These are phyloP conservation scores for Pseudogymnoascus sp. DNA, from an alignment of 2,329 filamentous ascomycete genomes.

Conservation along the genomic window DNA sequence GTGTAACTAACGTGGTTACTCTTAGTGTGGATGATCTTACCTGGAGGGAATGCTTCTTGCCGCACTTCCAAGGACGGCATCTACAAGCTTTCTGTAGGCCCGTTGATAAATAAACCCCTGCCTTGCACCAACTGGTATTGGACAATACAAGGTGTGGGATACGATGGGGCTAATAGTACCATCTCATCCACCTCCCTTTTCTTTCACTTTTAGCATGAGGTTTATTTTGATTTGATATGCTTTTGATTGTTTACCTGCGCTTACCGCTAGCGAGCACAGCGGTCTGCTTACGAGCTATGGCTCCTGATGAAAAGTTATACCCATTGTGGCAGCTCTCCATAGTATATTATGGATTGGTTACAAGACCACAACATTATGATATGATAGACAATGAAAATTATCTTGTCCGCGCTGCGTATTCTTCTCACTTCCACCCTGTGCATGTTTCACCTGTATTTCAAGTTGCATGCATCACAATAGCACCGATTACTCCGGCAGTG, in stretches of 20 bases:
- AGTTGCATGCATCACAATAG: not conserved
- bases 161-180: not conserved
- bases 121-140: not conserved
- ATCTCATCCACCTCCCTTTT: not conserved
- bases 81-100: constrained; percentile 21
- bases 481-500: not conserved
- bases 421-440: not conserved
- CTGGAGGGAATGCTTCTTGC: constrained; percentile 26
- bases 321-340: not conserved
- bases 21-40: constrained; percentile 22
- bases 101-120: not conserved
- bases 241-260: not conserved
- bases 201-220: not conserved
- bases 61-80: constrained; percentile 20
- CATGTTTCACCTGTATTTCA: not conserved
- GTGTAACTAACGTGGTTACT: not conserved
- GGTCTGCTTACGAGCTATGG: not conserved
- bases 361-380: not conserved
- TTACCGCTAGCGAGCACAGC: not conserved
- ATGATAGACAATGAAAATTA: not conserved
- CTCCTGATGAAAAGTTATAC: not conserved
- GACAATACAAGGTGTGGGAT: not conserved
- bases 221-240: not conserved
- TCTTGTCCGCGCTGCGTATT: not conserved
- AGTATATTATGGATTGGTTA: not conserved